Percentiles rank a stretch among this genome's conserved stretches.
phyloP scores from a whole-genome alignment of 257 asterid genomes.

The Paulownia fortunei region DNA sequence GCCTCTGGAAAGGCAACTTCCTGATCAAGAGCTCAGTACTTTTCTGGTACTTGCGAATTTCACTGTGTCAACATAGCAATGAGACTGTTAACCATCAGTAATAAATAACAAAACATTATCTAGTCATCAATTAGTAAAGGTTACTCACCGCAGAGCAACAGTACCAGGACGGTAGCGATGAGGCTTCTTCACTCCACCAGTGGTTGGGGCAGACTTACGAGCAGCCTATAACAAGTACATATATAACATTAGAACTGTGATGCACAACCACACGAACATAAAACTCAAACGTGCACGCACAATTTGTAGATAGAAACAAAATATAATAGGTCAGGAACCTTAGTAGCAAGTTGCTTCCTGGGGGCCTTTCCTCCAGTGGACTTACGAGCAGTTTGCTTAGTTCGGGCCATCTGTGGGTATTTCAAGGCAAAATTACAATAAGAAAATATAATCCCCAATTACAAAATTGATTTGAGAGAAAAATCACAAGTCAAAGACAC shows the following conservation, averaged over 20 bases:
- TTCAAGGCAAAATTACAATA: neutral
- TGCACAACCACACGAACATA: neutral
- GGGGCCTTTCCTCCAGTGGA: constrained; percentile 74
- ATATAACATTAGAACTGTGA: neutral
- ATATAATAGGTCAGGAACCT: constrained; percentile 29
- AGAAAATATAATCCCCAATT: neutral
- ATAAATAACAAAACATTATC: neutral
- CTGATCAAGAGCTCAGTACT: constrained; percentile 70
- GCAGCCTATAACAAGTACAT: constrained; percentile 44
- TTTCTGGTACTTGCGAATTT: constrained; percentile 62
- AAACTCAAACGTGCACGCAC: neutral
- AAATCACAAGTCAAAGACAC: neutral
- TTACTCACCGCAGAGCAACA: constrained; percentile 62
- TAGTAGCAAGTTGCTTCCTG: constrained; percentile 68
- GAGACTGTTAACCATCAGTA: neutral
- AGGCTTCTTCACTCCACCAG: constrained; percentile 71
- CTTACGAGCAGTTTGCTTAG: constrained; percentile 72
- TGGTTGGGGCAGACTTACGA: constrained; percentile 69
- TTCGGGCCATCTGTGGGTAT: constrained; percentile 56
- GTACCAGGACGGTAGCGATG: constrained; percentile 72
- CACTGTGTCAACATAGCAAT: constrained; percentile 36
- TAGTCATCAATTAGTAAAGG: no score
- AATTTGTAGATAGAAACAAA: neutral
- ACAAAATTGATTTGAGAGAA: neutral
- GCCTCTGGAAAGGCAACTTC: constrained; percentile 71